These are phyloP conservation scores for Seiridium unicorne DNA, from an alignment of 2,329 filamentous ascomycete genomes.

Conservation along the genomic window DNA sequence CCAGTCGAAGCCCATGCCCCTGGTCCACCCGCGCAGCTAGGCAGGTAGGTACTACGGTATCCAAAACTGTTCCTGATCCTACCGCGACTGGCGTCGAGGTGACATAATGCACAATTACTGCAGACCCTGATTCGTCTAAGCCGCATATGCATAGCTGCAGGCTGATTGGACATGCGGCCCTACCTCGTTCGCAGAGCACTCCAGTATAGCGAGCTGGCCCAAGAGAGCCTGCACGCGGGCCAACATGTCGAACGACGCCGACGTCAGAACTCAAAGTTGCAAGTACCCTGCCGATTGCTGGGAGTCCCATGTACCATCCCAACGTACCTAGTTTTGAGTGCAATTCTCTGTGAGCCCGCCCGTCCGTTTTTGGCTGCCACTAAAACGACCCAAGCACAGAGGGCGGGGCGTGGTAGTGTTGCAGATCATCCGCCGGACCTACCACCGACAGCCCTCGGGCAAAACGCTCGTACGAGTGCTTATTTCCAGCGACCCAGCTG, in stretches of 20 bases:
- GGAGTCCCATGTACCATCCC: background rate
- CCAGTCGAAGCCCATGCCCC: too few species aligned
- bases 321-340: background rate
- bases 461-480: background rate
- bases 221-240: too few species aligned
- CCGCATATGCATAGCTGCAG: background rate
- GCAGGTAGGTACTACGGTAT: background rate
- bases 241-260: too few species aligned
- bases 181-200: background rate
- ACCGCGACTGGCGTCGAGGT: constrained; percentile 1
- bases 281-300: background rate
- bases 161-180: background rate
- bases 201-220: too few species aligned
- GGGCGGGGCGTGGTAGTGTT: background rate
- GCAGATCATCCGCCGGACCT: background rate
- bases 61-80: background rate
- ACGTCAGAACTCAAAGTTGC: background rate
- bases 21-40: too few species aligned
- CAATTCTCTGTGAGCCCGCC: background rate
- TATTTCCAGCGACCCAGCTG: background rate
- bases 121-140: background rate
- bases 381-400: background rate
- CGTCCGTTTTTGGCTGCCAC: background rate
- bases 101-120: background rate
- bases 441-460: background rate